Conservation (phyloP, 306 rosid genomes). For the Adenanthera pavonina region DNA sequence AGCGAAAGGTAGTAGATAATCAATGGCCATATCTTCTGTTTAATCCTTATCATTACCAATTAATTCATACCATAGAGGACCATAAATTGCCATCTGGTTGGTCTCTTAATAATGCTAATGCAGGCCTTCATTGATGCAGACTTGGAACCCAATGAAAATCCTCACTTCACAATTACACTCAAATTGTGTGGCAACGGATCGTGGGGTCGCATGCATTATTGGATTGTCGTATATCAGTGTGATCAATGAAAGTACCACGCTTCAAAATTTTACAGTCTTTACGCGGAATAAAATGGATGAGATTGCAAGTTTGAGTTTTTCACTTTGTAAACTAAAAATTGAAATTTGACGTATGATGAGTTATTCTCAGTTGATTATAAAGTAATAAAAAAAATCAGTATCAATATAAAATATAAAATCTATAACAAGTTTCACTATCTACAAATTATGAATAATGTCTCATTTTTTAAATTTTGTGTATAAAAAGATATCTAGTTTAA, state of each 20-base stretch:
- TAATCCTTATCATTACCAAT: background rate
- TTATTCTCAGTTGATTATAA: background rate
- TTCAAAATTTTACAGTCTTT: background rate
- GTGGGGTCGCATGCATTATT: background rate
- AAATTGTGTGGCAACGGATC: background rate
- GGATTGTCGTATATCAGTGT: background rate
- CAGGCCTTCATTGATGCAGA: conserved; percentile 30
- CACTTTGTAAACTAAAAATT: background rate
- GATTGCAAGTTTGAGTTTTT: background rate
- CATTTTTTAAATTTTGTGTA: too few relatives aligned
- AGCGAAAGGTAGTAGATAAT: background rate
- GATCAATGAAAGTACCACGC: background rate
- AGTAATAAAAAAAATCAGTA: too few relatives aligned
- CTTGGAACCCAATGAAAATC: conserved; percentile 14
- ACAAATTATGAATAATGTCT: too few relatives aligned
- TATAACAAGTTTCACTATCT: too few relatives aligned
- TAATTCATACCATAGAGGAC: conserved; percentile 1
- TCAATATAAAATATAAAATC: too few relatives aligned
- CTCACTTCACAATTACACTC: background rate
- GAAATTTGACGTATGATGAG: too few relatives aligned
- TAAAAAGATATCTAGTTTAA: too few relatives aligned
- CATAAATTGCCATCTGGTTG: conserved; percentile 10
- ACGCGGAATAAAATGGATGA: background rate
- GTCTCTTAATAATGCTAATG: background rate
- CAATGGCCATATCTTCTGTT: background rate